A percentile compares a stretch with the other conserved stretches of the same genome.
Evolutionary conservation across 805 yeast species (phyloP).

Genomic region (Peterozyma xylosa): DNA sequence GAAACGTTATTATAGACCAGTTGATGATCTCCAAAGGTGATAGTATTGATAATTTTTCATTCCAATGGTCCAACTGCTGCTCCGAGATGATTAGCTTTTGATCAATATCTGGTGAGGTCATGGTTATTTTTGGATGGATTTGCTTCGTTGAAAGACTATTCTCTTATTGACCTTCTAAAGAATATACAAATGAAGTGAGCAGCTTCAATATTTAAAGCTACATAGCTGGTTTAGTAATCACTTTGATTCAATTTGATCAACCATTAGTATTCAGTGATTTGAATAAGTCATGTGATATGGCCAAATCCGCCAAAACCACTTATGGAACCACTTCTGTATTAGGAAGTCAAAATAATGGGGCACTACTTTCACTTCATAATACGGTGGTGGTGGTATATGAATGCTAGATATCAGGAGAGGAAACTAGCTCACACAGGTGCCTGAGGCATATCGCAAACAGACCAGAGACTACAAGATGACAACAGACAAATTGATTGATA

Average conservation of each 20-base stretch:
- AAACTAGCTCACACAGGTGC: no score
- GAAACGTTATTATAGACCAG: conserved; percentile 84
- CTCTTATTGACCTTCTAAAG: neutral
- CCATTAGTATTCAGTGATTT: neutral
- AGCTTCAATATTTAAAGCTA: no score
- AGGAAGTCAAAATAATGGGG: no score
- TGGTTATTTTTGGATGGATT: neutral
- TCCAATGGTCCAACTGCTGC: conserved; percentile 59
- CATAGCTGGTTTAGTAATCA: no score
- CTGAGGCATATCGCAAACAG: no score
- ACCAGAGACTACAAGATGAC: conserved; percentile 3
- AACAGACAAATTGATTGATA: conserved; percentile 3
- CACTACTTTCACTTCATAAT: no score
- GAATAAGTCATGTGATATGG: conserved; percentile 6
- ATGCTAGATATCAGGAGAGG: no score
- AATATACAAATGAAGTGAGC: neutral
- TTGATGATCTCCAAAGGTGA: conserved; percentile 66
- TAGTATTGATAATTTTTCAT: conserved; percentile 45
- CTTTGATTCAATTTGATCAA: no score
- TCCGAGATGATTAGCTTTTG: conserved; percentile 27
- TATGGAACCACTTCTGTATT: no score
- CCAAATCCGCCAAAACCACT: no score
- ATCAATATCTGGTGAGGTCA: conserved; percentile 10
- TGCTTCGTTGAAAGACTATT: neutral
- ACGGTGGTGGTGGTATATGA: no score